Conservation (phyloP, 1,284 basidiomycete genomes). For the Leccinum brunneo-olivaceum region DNA sequence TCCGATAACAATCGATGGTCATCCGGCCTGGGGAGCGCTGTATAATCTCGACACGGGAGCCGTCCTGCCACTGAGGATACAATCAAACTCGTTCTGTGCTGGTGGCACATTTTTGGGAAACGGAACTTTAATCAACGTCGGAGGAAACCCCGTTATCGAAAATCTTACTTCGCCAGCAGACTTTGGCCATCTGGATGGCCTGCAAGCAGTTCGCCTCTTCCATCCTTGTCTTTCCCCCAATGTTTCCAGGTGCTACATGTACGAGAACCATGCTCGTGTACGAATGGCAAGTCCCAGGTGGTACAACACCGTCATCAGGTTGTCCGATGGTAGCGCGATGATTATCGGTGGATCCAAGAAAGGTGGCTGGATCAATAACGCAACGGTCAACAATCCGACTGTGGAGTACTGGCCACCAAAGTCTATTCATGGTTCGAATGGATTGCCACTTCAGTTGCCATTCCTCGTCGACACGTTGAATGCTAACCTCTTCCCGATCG, state of each 20-base stretch:
- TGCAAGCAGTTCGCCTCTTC: slow-evolving; percentile 70
- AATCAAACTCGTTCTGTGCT: slow-evolving; percentile 86
- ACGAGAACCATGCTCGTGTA: slow-evolving; percentile 58
- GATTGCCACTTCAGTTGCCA: slow-evolving; percentile 51
- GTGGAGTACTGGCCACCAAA: slow-evolving; percentile 79
- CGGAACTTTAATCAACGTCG: slow-evolving; percentile 70
- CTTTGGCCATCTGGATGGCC: slow-evolving; percentile 69
- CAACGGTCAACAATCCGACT: slow-evolving; percentile 73
- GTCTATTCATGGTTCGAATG: slow-evolving; percentile 56
- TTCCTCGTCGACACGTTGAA: slow-evolving; percentile 72
- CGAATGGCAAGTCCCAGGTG: slow-evolving; percentile 70
- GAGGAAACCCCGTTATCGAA: slow-evolving; percentile 69
- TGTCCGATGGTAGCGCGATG: slow-evolving; percentile 74
- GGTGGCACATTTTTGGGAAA: slow-evolving; percentile 73
- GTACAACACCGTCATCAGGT: slow-evolving; percentile 67
- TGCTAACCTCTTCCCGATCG: slow-evolving; percentile 78
- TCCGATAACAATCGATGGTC: slow-evolving; percentile 61
- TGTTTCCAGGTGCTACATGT: slow-evolving; percentile 48
- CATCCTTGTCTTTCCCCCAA: slow-evolving; percentile 56
- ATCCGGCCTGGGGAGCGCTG: slow-evolving; percentile 73
- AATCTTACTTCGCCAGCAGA: slow-evolving; percentile 58
- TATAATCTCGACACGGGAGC: slow-evolving; percentile 63
- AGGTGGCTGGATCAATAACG: slow-evolving; percentile 78
- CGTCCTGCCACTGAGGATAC: slow-evolving; percentile 56
- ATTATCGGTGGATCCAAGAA: slow-evolving; percentile 74